Evolutionary conservation across 139 green algal species (phyloP).

Genomic region (Closterium sp.): DNA sequence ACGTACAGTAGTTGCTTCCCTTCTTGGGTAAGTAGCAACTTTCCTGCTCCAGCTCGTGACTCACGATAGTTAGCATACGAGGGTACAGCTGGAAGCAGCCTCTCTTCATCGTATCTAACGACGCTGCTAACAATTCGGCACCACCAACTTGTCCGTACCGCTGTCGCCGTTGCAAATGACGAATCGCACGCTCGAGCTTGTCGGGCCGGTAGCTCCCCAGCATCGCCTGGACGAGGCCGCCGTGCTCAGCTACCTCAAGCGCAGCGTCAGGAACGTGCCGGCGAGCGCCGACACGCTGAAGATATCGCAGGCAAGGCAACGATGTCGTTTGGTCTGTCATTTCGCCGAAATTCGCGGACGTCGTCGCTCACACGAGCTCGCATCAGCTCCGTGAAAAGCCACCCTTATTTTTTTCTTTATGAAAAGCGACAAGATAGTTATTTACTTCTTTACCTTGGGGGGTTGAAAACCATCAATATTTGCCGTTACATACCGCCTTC

Average conservation of each 20-base stretch:
- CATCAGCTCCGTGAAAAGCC: too few relatives aligned
- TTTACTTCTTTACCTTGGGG: too few relatives aligned
- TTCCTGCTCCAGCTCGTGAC: neutral
- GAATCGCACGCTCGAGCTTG: neutral
- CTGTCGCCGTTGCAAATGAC: neutral
- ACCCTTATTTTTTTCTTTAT: too few relatives aligned
- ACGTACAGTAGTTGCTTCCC: too few relatives aligned
- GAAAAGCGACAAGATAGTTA: too few relatives aligned
- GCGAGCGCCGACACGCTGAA: neutral
- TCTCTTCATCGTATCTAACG: neutral
- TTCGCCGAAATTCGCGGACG: neutral
- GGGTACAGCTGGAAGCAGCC: neutral
- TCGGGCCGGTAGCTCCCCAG: neutral
- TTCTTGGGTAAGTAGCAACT: neutral
- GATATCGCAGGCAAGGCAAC: neutral
- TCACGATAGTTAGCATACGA: neutral
- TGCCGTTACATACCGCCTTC: too few relatives aligned
- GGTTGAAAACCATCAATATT: too few relatives aligned
- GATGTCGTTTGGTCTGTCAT: neutral
- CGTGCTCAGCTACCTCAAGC: constrained; percentile 21
- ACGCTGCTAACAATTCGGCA: too few relatives aligned
- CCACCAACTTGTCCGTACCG: too few relatives aligned
- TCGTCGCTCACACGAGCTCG: neutral
- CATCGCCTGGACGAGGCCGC: constrained; percentile 20
- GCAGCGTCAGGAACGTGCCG: neutral